Evolutionary conservation across 164 flowering plant genomes (phyloP).

Genomic region (Cinnamomum chago): DNA sequence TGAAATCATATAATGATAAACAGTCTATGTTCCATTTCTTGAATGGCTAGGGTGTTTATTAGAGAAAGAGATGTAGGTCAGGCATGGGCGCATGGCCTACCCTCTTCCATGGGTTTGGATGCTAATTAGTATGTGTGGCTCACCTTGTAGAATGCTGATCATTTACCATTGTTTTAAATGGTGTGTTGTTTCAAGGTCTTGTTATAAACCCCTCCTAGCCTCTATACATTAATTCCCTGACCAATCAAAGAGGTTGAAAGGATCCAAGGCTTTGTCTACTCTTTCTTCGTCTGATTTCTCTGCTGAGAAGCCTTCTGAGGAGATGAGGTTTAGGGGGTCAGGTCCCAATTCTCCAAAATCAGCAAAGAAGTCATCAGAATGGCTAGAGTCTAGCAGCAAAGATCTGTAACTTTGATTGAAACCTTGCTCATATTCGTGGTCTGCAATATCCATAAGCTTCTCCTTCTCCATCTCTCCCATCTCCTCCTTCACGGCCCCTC

Average conservation of each 20-base stretch:
- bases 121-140: neutral
- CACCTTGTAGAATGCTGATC: neutral
- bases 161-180: constrained; percentile 3
- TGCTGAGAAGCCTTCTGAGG: constrained; percentile 33
- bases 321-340: constrained; percentile 55
- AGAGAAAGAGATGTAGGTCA: neutral
- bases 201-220: constrained; percentile 34
- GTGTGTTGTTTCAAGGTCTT: constrained; percentile 26
- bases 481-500: constrained; percentile 44
- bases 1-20: neutral
- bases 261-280: constrained; percentile 39
- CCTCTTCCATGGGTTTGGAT: too few relatives aligned
- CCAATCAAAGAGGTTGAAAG: constrained; percentile 68
- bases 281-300: constrained; percentile 25
- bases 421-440: constrained; percentile 25
- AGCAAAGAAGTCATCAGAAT: constrained; percentile 54
- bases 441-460: constrained; percentile 19
- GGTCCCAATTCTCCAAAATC: constrained; percentile 62
- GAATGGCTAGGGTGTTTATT: neutral
- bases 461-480: constrained; percentile 24
- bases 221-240: constrained; percentile 30
- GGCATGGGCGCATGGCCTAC: neutral
- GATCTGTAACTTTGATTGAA: constrained; percentile 38
- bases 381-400: constrained; percentile 21
- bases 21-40: neutral